Evolutionary conservation across 192 early-diverging fungal species (phyloP).

Genomic region (Coemansia sp.): DNA sequence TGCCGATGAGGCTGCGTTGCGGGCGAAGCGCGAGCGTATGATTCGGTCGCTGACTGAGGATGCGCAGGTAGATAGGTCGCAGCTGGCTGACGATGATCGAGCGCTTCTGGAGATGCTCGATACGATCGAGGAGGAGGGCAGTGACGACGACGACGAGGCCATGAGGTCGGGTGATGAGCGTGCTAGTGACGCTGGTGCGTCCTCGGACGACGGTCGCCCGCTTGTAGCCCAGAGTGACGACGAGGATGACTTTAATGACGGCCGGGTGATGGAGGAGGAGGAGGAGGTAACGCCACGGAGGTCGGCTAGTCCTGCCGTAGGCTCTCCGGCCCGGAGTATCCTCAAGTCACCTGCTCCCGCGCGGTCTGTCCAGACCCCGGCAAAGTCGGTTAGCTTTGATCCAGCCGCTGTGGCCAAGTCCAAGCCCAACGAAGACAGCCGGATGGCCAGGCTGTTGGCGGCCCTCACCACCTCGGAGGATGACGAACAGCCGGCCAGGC

Average conservation of each 20-base stretch:
- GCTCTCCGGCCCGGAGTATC: slow-evolving; percentile 11
- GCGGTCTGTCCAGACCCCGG: neutral
- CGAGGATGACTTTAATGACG: slow-evolving; percentile 41
- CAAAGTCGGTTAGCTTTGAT: slow-evolving; percentile 28
- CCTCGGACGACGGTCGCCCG: slow-evolving; percentile 35
- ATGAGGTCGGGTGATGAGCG: neutral
- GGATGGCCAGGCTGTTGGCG: slow-evolving; percentile 4
- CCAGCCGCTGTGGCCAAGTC: slow-evolving; percentile 7
- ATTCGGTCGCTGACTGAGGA: slow-evolving; percentile 3
- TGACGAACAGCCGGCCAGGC: neutral
- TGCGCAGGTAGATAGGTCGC: neutral
- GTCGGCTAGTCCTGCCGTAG: neutral
- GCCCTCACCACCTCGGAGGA: slow-evolving; percentile 1
- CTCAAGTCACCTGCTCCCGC: slow-evolving; percentile 14
- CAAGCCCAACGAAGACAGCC: slow-evolving; percentile 12
- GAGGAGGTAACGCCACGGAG: neutral
- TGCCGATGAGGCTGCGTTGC: neutral
- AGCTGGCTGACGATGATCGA: slow-evolving; percentile 11
- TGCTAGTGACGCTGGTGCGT: slow-evolving; percentile 17
- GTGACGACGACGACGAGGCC: slow-evolving; percentile 2
- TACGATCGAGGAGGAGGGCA: neutral
- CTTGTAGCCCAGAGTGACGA: slow-evolving; percentile 37
- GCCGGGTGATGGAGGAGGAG: neutral
- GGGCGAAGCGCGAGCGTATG: slow-evolving; percentile 11
- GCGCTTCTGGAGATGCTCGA: slow-evolving; percentile 23